Conservation (phyloP, 1,284 basidiomycete species). For the Leucoagaricus sp. region DNA sequence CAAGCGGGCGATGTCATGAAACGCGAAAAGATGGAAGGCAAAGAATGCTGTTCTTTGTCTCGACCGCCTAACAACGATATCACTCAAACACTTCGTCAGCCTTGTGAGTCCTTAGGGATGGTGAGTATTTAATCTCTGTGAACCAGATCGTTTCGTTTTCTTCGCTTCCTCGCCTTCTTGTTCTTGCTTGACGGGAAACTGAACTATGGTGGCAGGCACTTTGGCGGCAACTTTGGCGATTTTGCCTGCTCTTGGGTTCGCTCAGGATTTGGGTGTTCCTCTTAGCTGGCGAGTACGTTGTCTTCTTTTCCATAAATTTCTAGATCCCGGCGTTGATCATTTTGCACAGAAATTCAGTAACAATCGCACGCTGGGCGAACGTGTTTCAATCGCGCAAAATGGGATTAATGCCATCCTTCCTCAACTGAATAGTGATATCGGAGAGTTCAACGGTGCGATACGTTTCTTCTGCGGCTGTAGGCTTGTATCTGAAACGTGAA, state of each 20-base stretch:
- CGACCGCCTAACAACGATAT: no score
- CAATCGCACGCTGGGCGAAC: constrained; percentile 35
- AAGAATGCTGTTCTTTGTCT: no score
- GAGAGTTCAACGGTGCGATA: constrained; percentile 41
- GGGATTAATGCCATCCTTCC: constrained; percentile 42
- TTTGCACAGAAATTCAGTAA: constrained; percentile 36
- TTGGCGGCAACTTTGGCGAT: neutral
- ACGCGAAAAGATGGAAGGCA: neutral
- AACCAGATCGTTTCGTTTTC: no score
- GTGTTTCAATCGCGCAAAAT: constrained; percentile 40
- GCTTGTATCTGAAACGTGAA: neutral
- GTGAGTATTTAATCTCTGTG: no score
- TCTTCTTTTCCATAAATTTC: neutral
- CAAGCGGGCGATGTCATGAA: neutral
- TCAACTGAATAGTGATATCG: constrained; percentile 35
- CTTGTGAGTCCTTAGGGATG: no score
- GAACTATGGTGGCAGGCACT: neutral
- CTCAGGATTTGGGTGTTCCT: constrained; percentile 11
- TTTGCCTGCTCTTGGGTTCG: neutral
- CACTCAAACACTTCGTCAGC: no score
- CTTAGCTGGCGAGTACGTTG: constrained; percentile 8
- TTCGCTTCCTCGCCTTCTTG: neutral
- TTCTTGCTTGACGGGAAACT: neutral
- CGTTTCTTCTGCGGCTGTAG: neutral
- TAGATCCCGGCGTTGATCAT: neutral